Base-by-base conservation (phyloP, 768 basidiomycete species). In the Lactifluus pinguis region DNA sequence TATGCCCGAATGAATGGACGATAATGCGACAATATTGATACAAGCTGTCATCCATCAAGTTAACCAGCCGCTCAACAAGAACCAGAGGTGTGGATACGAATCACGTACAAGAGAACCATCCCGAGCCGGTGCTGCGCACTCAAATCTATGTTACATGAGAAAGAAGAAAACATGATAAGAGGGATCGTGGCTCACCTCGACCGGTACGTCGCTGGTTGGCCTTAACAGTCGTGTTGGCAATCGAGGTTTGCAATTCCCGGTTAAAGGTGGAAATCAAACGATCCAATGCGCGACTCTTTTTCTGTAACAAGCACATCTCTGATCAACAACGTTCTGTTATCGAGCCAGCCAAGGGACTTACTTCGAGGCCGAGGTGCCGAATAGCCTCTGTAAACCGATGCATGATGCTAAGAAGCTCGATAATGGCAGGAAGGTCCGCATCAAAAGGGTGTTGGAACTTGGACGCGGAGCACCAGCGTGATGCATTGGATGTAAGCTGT, bases 351-450 rank as follows among this genome's bases (percentile, higher is more conserved):
- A 14, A 36, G 4, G 3, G 6, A 15, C 1, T 47, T 48, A 64
- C 57, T 45, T 53, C 32, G 34, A 14, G 48, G 14, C 53, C 32
- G 30, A 59, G n/a, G 49, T n/a, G 41, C 7, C 38, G 30, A 32
- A 56, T 38, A 8, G 47, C 36, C 11, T 68, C 69, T 10, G 63
- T 62, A 59, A 72, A 73, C 44, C 70, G 68, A 4, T 68, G 64
- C 67, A 72, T 71, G 54, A 72, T 72, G 38, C 68, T 68, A 10
- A 71, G 62, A 49, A 72, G 69, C 63, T 73, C 72, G 17, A 70
- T 68, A 6, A 73, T 65, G 36, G 66, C 69, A 3, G 68, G 69
- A 32, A 73, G 62, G 47, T 70, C 70, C 25, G 60, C 65, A 65
- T 73, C 72, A 48, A 67, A 66, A 42, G 54, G 55, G 44, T 67